These are phyloP conservation scores for Lentinula aciculospora DNA, from an alignment of 768 basidiomycete genomes.

Conservation along the genomic window DNA sequence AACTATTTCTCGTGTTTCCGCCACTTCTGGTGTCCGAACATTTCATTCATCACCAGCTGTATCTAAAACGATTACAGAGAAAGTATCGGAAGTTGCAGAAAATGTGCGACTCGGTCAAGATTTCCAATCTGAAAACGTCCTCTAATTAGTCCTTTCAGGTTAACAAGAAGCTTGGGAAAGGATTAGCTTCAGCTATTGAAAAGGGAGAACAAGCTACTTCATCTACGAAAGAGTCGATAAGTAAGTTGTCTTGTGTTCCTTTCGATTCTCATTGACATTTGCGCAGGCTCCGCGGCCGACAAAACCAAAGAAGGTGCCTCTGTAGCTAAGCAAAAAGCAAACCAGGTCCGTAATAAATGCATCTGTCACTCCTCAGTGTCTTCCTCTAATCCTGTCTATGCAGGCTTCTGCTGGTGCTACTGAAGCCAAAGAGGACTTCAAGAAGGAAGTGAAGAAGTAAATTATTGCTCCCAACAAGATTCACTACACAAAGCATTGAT, in stretches of 20 bases:
- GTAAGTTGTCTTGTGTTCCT: constrained; percentile 18
- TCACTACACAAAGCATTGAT: not conserved
- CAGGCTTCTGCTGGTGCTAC: constrained; percentile 28
- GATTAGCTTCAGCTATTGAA: constrained; percentile 41
- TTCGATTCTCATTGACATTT: not conserved
- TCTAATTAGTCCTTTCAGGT: too few relatives aligned
- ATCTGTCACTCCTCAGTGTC: too few relatives aligned
- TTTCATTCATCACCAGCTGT: constrained; percentile 31
- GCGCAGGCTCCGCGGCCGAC: constrained; percentile 28
- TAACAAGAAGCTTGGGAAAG: constrained; percentile 38
- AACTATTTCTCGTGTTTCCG: constrained; percentile 9
- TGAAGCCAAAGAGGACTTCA: constrained; percentile 28
- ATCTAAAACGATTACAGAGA: constrained; percentile 36
- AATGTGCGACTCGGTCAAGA: constrained; percentile 26
- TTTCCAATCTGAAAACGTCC: not conserved
- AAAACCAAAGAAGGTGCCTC: constrained; percentile 29
- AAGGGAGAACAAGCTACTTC: constrained; percentile 37
- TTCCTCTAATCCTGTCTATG: too few relatives aligned
- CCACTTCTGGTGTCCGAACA: constrained; percentile 14
- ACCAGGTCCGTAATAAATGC: constrained; percentile 17
- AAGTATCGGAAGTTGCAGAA: constrained; percentile 38
- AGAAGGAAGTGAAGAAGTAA: constrained; percentile 25
- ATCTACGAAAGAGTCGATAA: constrained; percentile 34
- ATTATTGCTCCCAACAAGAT: not conserved
- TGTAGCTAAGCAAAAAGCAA: constrained; percentile 28